phyloP scores from a whole-genome alignment of 2,329 filamentous ascomycete species.

The Verticillium zaregamsianum region DNA sequence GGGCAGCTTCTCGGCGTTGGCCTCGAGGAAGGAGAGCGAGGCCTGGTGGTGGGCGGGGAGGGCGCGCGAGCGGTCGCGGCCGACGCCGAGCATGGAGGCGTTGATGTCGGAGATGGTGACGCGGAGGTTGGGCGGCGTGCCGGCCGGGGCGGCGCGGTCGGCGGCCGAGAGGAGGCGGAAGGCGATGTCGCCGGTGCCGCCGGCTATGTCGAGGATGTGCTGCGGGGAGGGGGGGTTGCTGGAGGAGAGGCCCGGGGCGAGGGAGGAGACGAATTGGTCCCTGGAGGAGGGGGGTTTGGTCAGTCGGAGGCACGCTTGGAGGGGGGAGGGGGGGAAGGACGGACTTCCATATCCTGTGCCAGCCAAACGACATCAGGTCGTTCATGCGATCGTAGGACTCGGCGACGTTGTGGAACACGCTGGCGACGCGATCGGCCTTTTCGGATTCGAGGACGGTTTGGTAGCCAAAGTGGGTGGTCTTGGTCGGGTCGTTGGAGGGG shows the following conservation, averaged over 20 bases:
- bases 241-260: slow-evolving; percentile 71
- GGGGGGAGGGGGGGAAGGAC: slow-evolving; percentile 18
- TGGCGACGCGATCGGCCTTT: slow-evolving; percentile 69
- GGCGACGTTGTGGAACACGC: slow-evolving; percentile 92
- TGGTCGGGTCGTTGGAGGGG: slow-evolving; percentile 22
- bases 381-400: slow-evolving; percentile 98
- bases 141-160: slow-evolving; percentile 64
- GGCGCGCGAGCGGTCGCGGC: slow-evolving; percentile 68
- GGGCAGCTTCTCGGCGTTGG: slow-evolving; percentile 78
- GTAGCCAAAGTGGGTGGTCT: slow-evolving; percentile 87
- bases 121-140: slow-evolving; percentile 67
- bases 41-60: slow-evolving; percentile 52
- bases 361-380: slow-evolving; percentile 96
- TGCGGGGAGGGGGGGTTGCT: slow-evolving; percentile 42
- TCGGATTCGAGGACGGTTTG: slow-evolving; percentile 76
- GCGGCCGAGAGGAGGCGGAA: slow-evolving; percentile 93
- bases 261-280: slow-evolving; percentile 87
- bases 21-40: slow-evolving; percentile 73
- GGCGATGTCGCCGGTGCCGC: slow-evolving; percentile 95
- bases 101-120: slow-evolving; percentile 97
- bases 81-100: slow-evolving; percentile 87
- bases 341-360: slow-evolving; percentile 90
- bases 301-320: neutral
- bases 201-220: slow-evolving; percentile 91
- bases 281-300: slow-evolving; percentile 24